A percentile compares a stretch with the other conserved stretches of the same genome.
These are phyloP conservation scores for Lunularia cruciata DNA, from an alignment of 225 moss, liverwort and hornwort species.

Conservation along the genomic window DNA sequence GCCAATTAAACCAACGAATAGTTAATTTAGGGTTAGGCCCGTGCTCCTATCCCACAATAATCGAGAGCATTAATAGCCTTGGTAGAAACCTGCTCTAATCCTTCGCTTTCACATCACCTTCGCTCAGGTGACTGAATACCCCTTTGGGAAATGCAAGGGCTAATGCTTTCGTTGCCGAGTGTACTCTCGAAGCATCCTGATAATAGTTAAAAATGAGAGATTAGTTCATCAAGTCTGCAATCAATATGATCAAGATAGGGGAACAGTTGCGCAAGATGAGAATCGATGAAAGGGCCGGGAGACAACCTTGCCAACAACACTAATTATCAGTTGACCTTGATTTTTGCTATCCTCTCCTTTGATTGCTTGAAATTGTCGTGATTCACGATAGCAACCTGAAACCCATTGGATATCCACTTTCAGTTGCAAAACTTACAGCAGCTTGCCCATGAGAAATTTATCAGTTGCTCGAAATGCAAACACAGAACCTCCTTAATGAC, in stretches of 20 bases:
- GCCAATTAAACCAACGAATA: background rate
- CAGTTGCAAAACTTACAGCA: too few species aligned
- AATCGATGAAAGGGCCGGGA: background rate
- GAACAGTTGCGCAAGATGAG: background rate
- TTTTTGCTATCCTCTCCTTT: constrained; percentile 19
- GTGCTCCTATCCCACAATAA: background rate
- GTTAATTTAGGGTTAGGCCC: background rate
- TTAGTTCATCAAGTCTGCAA: background rate
- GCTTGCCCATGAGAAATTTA: too few species aligned
- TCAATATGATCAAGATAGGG: background rate
- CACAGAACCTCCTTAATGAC: too few species aligned
- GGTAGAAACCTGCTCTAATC: background rate
- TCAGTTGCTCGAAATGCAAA: too few species aligned
- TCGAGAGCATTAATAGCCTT: background rate
- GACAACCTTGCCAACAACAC: constrained; percentile 39
- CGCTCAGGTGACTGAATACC: constrained; percentile 2
- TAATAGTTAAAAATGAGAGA: background rate
- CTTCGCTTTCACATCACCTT: constrained; percentile 6
- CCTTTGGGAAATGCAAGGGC: constrained; percentile 21
- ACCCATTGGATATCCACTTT: constrained; percentile 1
- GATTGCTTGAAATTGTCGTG: constrained; percentile 13
- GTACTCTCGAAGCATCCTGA: constrained; percentile 26
- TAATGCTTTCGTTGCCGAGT: constrained; percentile 26
- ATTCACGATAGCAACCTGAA: constrained; percentile 38
- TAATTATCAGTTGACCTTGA: constrained; percentile 30